Evolutionary conservation across 805 yeast genomes (phyloP).

Genomic region (Candida parachauliodes): DNA sequence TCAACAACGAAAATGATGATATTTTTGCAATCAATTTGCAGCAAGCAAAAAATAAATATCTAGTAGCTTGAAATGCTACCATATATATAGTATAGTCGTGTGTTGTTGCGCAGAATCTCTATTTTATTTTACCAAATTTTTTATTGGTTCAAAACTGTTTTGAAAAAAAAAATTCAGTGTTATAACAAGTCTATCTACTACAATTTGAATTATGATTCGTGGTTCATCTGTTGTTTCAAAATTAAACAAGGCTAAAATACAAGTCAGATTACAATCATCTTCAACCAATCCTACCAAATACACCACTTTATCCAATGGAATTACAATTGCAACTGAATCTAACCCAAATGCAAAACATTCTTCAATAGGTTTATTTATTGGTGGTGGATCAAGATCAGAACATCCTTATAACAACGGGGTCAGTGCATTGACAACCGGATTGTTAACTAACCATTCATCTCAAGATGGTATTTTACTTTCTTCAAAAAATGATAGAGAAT

Average conservation of each 20-base stretch:
- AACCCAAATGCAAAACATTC: constrained; percentile 54
- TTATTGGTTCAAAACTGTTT: constrained; percentile 7
- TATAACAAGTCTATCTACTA: no score
- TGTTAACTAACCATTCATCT: constrained; percentile 37
- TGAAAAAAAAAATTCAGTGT: no score
- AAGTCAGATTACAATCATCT: constrained; percentile 3
- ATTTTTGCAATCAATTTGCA: constrained; percentile 19
- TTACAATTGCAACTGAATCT: constrained; percentile 67
- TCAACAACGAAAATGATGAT: constrained; percentile 13
- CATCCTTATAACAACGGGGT: constrained; percentile 81
- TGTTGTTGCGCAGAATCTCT: not conserved
- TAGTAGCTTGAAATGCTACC: not conserved
- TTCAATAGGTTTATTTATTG: constrained; percentile 65
- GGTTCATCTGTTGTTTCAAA: constrained; percentile 25
- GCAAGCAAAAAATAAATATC: constrained; percentile 14
- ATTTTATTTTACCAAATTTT: constrained; percentile 5
- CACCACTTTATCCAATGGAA: constrained; percentile 71
- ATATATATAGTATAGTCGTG: not conserved
- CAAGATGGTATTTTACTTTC: constrained; percentile 56
- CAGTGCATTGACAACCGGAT: constrained; percentile 57
- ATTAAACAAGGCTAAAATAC: constrained; percentile 1
- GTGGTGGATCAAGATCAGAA: constrained; percentile 79
- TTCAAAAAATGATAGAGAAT: constrained; percentile 58
- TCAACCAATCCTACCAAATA: constrained; percentile 41
- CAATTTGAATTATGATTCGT: constrained; percentile 42